Conservation (phyloP, 192 early-diverging fungal genomes). For the Globomyces pollinis-pini region DNA sequence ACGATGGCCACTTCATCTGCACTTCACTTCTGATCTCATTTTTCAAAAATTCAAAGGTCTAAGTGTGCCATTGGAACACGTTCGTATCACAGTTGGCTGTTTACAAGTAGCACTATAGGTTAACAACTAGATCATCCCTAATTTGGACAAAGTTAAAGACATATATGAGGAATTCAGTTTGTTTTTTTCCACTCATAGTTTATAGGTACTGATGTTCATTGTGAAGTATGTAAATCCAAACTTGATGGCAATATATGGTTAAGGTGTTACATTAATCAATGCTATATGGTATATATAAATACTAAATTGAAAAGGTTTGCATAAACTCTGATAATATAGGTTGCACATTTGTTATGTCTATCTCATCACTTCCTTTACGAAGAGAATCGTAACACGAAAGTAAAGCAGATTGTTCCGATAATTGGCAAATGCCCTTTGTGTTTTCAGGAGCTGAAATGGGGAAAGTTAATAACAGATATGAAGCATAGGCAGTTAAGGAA, state of each 20-base stretch:
- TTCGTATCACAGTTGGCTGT: not conserved
- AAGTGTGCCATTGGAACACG: not conserved
- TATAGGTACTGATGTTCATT: no score
- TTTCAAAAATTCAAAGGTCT: conserved; percentile 8
- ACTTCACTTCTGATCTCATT: conserved; percentile 4
- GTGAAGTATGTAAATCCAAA: no score
- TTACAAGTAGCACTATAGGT: conserved; percentile 2
- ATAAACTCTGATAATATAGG: not conserved
- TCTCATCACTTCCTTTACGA: conserved; percentile 23
- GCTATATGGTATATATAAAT: not conserved
- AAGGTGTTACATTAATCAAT: no score
- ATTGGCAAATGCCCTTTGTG: conserved; percentile 31
- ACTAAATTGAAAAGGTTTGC: not conserved
- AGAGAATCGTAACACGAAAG: conserved; percentile 5
- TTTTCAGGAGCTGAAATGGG: conserved; percentile 22
- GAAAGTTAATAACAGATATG: conserved; percentile 25
- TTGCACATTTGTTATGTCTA: conserved; percentile 20
- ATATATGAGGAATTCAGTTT: no score
- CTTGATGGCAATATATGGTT: no score
- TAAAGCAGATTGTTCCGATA: conserved; percentile 24
- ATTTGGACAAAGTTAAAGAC: no score
- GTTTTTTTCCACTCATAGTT: no score
- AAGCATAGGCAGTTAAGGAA: not conserved
- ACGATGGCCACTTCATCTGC: conserved; percentile 17
- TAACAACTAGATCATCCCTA: not conserved